Evolutionary conservation across 1,284 basidiomycete genomes (phyloP), one percentile per base, ranked within the genome.

Genomic region (Ceratobasidium papillatum): DNA sequence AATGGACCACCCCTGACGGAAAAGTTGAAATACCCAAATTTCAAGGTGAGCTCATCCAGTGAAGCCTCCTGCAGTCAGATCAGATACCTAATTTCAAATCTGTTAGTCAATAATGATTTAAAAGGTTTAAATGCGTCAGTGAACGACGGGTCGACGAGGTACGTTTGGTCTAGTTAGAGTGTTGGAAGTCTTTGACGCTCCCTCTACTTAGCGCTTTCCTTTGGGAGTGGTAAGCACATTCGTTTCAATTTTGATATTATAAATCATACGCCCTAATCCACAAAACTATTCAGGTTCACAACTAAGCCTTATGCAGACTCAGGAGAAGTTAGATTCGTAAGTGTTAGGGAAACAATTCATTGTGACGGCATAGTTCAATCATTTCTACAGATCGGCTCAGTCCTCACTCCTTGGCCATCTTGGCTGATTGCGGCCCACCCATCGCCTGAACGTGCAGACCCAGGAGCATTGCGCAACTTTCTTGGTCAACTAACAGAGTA

Each of bases 341-440:
- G 91, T 87, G 12, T 25, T 7, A 19, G n/a, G n/a, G n/a, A n/a
- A n/a, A n/a, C n/a, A n/a, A n/a, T n/a, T n/a, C n/a, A n/a, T n/a
- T n/a, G n/a, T n/a, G n/a, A n/a, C n/a, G n/a, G n/a, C n/a, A n/a
- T n/a, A n/a, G n/a, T n/a, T n/a, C n/a, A n/a, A n/a, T 1, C n/a
- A 17, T 52, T 0, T 36, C 9, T 64, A 47, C 81, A 96, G 91
- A 94, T 97, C 77, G 94, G 94, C 19, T 90, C 89, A 3, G 91
- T 95, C 0, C 92, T 91, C 47, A 99, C 96, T 0, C 97, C 97
- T 0, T 99, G 97, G 97, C 94, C 96, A 19, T 96, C 94, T 1
- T 99, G 97, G 97, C 85, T 94, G 74, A 93, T 98, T 79, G 95
- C 94, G 30, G 94, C 94, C 11, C 90, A 94, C 76, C 89, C 90